Percentiles rank a stretch among this genome's conserved stretches.
Evolutionary conservation across 805 yeast species (phyloP).

Genomic region (Monosporozyma aquatica): DNA sequence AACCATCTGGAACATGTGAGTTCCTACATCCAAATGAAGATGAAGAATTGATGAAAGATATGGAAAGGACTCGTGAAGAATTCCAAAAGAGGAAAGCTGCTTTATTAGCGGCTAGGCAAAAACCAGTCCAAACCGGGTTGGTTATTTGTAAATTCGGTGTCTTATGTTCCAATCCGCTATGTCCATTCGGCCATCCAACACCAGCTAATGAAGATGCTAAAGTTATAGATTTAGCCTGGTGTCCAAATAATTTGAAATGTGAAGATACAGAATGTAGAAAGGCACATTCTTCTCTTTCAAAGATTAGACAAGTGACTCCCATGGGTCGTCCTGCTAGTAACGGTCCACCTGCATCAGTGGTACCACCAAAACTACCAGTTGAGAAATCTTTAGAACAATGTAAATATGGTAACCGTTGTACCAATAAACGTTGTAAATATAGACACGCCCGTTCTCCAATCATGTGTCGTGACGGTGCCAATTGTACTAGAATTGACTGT

Average conservation of each 20-base stretch:
- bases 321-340: slow-evolving; percentile 8
- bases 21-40: slow-evolving; percentile 82
- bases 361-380: slow-evolving; percentile 20
- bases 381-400: slow-evolving; percentile 70
- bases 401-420: slow-evolving; percentile 67
- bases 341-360: slow-evolving; percentile 7
- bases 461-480: slow-evolving; percentile 73
- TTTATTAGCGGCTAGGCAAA: slow-evolving; percentile 27
- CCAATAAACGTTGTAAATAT: slow-evolving; percentile 67
- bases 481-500: slow-evolving; percentile 75
- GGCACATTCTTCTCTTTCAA: slow-evolving; percentile 76
- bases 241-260: slow-evolving; percentile 62
- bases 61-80: slow-evolving; percentile 52
- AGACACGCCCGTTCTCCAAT: slow-evolving; percentile 73
- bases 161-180: slow-evolving; percentile 63
- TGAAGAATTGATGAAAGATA: slow-evolving; percentile 56
- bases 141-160: slow-evolving; percentile 69
- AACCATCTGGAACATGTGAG: slow-evolving; percentile 73
- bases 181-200: slow-evolving; percentile 90
- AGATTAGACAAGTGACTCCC: slow-evolving; percentile 33
- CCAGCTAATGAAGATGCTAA: slow-evolving; percentile 71
- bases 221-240: slow-evolving; percentile 65
- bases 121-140: slow-evolving; percentile 40
- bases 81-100: slow-evolving; percentile 37
- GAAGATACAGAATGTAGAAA: slow-evolving; percentile 50